Base-by-base conservation (phyloP, 208 protist species). In the Histomonas meleagridis region DNA sequence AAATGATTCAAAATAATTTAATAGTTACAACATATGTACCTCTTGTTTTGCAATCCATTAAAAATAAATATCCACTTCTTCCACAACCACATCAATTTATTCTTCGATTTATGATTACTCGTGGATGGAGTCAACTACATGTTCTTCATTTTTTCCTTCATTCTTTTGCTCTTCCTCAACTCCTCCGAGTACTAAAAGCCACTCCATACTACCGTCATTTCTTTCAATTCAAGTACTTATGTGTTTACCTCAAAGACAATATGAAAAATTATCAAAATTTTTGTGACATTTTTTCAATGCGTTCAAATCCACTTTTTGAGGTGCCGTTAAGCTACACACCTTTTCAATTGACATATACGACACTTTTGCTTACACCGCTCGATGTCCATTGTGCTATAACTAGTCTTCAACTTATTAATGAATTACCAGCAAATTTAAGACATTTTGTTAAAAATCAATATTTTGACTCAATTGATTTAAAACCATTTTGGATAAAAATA, bases 121-220 rank as follows among this genome's bases (percentile, higher is more conserved):
- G 46, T 55, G 76, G 76, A 32, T 40, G 76, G 46, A 16, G 18
- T 38, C 0, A 32, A n/a, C 32, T 21, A 38, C 10, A 55, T 55
- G 40, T 86, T 55, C 55, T 86, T 9, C 0, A 86, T 86, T 86
- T 86, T 55, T 86, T 86, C 28, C 51, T 86, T 86, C 40, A 86
- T 55, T 2, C 18, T 2, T 86, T 86, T 49, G 18, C 26, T 38
- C 32, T 86, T 40, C 76, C 14, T 55, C 76, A 86, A 86, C 18
- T 86, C 9, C 32, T 86, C 23, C 51, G 76, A 86, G 51, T 55
- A 57, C 18, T 86, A 57, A 48, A 49, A 5, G 18, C n/a, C 38
- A 86, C 76, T 51, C 76, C 76, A 55, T 86, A 57, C 28, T 55
- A 32, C 32, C 32, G 14, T 26, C 76, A 86, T 86, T 55, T 51